Percentiles rank a stretch among this genome's conserved stretches.
Conservation (phyloP, 768 basidiomycete genomes). For the Cubamyces sp. region DNA sequence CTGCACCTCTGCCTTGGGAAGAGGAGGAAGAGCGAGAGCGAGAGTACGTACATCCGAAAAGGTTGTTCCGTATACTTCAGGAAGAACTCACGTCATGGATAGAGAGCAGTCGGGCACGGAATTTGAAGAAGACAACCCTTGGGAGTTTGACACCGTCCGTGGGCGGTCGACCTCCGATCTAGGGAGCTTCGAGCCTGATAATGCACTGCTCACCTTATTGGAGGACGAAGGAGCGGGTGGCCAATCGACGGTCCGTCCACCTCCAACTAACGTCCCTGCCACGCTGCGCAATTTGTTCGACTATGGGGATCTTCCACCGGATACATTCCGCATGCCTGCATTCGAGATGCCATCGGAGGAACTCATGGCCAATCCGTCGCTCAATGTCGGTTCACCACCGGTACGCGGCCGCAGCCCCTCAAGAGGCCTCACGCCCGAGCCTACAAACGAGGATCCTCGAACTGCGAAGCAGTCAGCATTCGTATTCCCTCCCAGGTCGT, state of each 20-base stretch:
- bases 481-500: slow-evolving; percentile 51
- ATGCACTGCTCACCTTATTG: slow-evolving; percentile 6
- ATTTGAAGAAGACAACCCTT: slow-evolving; percentile 44
- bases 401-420: slow-evolving; percentile 38
- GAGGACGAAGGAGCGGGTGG: slow-evolving; percentile 33
- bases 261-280: slow-evolving; percentile 60
- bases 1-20: slow-evolving; percentile 73
- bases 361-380: slow-evolving; percentile 18
- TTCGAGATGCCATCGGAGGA: slow-evolving; percentile 32
- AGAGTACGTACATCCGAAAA: slow-evolving; percentile 21
- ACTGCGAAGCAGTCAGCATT: slow-evolving; percentile 55
- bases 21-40: slow-evolving; percentile 54
- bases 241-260: slow-evolving; percentile 55
- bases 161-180: slow-evolving; percentile 38
- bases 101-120: slow-evolving; percentile 10
- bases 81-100: neutral
- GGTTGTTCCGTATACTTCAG: slow-evolving; percentile 3
- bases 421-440: slow-evolving; percentile 40
- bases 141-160: slow-evolving; percentile 81
- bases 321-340: slow-evolving; percentile 47
- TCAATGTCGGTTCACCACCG: slow-evolving; percentile 40
- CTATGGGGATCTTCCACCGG: slow-evolving; percentile 46
- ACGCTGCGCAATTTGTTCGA: slow-evolving; percentile 84
- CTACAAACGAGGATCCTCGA: slow-evolving; percentile 43
- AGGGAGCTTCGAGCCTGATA: slow-evolving; percentile 13